Conservation (phyloP, 768 basidiomycete species). For the Phylloporus sp. region DNA sequence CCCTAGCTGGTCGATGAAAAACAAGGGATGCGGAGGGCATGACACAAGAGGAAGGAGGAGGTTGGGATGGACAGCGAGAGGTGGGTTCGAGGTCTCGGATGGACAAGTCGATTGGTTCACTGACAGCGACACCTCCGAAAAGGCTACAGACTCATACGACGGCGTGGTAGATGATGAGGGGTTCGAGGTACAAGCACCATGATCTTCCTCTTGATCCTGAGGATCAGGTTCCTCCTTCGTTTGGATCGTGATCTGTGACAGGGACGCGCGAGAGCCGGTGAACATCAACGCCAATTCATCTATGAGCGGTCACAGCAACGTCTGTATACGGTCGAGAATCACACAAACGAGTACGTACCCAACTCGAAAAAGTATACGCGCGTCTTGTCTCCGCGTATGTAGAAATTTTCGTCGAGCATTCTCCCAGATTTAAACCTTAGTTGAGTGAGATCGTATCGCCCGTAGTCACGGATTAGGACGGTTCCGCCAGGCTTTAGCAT, state of each 20-base stretch:
- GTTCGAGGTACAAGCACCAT: background rate
- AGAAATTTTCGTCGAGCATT: conserved; percentile 90
- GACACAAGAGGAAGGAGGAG: conserved; percentile 28
- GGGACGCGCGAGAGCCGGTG: conserved; percentile 53
- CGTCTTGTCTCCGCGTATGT: conserved; percentile 95
- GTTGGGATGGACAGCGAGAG: conserved; percentile 32
- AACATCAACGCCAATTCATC: conserved; percentile 80
- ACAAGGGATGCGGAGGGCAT: conserved; percentile 54
- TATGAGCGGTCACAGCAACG: conserved; percentile 23
- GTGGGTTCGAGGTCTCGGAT: background rate
- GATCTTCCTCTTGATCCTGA: conserved; percentile 18
- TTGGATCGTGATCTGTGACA: conserved; percentile 28
- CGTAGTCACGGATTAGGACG: conserved; percentile 89
- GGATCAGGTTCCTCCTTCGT: conserved; percentile 36
- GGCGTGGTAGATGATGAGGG: conserved; percentile 8
- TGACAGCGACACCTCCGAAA: background rate
- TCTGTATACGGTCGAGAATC: background rate
- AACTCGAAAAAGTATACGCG: conserved; percentile 95
- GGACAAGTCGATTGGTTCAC: background rate
- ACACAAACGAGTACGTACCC: conserved; percentile 41
- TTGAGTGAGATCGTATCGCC: conserved; percentile 91
- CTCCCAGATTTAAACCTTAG: conserved; percentile 86
- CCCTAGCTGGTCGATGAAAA: conserved; percentile 80
- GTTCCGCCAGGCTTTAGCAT: conserved; percentile 88
- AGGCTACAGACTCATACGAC: background rate